Percentiles rank a stretch among this genome's conserved stretches.
phyloP scores from a whole-genome alignment of 1,139 yeast species.

The Torulaspora pretoriensis region DNA sequence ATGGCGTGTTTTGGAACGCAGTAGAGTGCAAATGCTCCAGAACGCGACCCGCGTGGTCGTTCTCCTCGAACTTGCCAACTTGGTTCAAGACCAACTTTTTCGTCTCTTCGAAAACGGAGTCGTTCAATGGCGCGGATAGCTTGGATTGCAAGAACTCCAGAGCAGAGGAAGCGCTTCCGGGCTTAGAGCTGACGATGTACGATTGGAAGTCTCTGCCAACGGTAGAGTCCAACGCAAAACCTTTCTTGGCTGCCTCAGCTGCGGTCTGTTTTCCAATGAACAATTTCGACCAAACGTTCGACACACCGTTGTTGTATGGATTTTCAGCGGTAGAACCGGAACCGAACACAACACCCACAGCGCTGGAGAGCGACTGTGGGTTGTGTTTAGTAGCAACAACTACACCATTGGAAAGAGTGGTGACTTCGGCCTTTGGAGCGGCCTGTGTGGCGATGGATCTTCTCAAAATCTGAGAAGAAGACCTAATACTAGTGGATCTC shows the following conservation, averaged over 20 bases:
- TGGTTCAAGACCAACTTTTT: constrained; percentile 39
- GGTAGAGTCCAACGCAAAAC: constrained; percentile 45
- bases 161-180: constrained; percentile 48
- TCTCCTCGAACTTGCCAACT: constrained; percentile 41
- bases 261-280: constrained; percentile 39
- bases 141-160: constrained; percentile 35
- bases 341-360: constrained; percentile 65
- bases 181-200: constrained; percentile 46
- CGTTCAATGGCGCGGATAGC: constrained; percentile 35
- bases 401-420: constrained; percentile 68
- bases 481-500: constrained; percentile 30
- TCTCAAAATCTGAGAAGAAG: constrained; percentile 25
- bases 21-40: constrained; percentile 72
- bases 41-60: constrained; percentile 42
- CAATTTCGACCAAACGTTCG: constrained; percentile 56
- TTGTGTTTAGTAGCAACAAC: constrained; percentile 66
- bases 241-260: constrained; percentile 41
- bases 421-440: constrained; percentile 57
- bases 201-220: constrained; percentile 55
- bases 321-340: constrained; percentile 80
- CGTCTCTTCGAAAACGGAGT: constrained; percentile 27
- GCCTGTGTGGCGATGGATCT: constrained; percentile 48
- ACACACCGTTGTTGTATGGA: constrained; percentile 73
- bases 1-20: constrained; percentile 80
- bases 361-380: constrained; percentile 51